These are phyloP conservation scores for Trichoderma breve DNA, from an alignment of 2,329 filamentous ascomycete genomes.

Conservation along the genomic window DNA sequence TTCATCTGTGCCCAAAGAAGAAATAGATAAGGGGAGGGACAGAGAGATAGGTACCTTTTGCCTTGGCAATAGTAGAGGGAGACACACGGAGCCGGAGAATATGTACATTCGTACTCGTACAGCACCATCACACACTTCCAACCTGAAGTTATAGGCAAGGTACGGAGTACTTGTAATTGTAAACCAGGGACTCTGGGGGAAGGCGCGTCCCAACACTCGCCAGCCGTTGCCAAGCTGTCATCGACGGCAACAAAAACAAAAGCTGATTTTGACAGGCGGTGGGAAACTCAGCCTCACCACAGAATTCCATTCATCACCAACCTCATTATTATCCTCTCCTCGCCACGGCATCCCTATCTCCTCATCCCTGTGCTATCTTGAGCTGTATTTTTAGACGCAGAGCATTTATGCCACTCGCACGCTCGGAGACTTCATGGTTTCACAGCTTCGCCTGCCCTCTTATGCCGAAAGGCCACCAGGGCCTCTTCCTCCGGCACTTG, in stretches of 20 bases:
- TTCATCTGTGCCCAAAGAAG: neutral
- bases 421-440: neutral
- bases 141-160: no score
- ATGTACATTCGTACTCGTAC: neutral
- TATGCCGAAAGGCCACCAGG: neutral
- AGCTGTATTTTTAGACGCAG: neutral
- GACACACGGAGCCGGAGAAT: neutral
- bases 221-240: neutral
- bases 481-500: neutral
- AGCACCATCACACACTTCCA: no score
- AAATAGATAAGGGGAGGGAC: neutral
- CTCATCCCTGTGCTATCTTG: neutral
- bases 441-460: conserved; percentile 3
- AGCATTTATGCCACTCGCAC: neutral
- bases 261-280: neutral
- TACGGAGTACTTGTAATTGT: no score
- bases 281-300: neutral
- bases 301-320: neutral
- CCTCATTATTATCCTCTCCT: neutral
- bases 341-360: neutral
- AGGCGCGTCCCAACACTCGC: neutral
- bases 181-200: neutral
- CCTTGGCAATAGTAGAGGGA: neutral
- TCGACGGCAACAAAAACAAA: neutral
- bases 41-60: neutral